These are phyloP conservation scores for Sporopachydermia lactativora DNA, from an alignment of 805 yeast genomes.

Conservation along the genomic window DNA sequence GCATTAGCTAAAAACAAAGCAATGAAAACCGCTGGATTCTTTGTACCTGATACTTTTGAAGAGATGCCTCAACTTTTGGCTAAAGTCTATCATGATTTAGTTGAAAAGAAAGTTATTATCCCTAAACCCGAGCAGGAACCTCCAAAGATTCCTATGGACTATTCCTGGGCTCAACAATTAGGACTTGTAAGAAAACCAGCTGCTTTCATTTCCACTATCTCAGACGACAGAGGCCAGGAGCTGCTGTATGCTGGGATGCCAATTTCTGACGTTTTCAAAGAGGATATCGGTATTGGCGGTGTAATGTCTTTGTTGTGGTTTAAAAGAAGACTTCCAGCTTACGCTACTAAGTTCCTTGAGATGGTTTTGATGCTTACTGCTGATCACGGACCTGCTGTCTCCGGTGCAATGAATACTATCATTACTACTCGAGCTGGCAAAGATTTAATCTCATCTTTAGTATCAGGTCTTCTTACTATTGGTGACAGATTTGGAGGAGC, in stretches of 20 bases:
- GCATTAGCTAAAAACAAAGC: constrained; percentile 54
- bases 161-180: constrained; percentile 33
- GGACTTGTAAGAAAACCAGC: constrained; percentile 34
- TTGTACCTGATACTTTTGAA: constrained; percentile 66
- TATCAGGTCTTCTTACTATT: constrained; percentile 28
- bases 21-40: constrained; percentile 87
- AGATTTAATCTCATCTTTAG: constrained; percentile 30
- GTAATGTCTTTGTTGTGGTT: constrained; percentile 33
- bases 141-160: constrained; percentile 33
- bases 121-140: constrained; percentile 29
- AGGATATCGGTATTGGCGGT: constrained; percentile 33
- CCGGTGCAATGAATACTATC: constrained; percentile 34
- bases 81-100: constrained; percentile 67
- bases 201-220: constrained; percentile 31
- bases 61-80: constrained; percentile 26
- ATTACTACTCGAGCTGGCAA: constrained; percentile 34
- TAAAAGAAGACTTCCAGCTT: constrained; percentile 28
- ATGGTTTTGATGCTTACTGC: constrained; percentile 36
- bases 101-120: constrained; percentile 22
- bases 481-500: constrained; percentile 35
- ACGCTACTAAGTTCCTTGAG: constrained; percentile 30
- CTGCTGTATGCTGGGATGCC: constrained; percentile 32
- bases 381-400: constrained; percentile 33
- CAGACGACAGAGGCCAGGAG: constrained; percentile 35
- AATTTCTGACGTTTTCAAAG: constrained; percentile 31